phyloP scores from a whole-genome alignment of 306 rosid species.

The Mimosa bimucronata region DNA sequence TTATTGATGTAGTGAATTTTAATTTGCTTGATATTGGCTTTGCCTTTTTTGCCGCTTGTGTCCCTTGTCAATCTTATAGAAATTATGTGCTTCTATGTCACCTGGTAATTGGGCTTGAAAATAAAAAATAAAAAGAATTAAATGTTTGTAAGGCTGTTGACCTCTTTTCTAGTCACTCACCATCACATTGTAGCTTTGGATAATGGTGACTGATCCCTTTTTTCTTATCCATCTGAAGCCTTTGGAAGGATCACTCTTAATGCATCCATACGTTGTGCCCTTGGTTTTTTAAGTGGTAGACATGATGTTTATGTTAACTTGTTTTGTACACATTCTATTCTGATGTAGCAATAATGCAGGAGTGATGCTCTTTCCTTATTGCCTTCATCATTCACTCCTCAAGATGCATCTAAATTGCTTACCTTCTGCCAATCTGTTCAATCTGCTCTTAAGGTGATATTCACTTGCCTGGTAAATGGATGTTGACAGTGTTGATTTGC shows the following conservation, averaged over 20 bases:
- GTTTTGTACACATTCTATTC: constrained; percentile 25
- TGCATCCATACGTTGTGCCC: constrained; percentile 17
- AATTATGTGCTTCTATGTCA: constrained; percentile 9
- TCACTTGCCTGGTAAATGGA: constrained; percentile 33
- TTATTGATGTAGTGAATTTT: constrained; percentile 7
- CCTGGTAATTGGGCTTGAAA: constrained; percentile 11
- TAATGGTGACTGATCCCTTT: constrained; percentile 11
- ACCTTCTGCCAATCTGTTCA: constrained; percentile 82
- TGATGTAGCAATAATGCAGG: constrained; percentile 59
- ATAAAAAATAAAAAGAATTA: background rate
- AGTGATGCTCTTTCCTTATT: constrained; percentile 84
- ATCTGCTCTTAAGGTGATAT: constrained; percentile 79
- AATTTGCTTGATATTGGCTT: background rate
- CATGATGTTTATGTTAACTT: constrained; percentile 28
- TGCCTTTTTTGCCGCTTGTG: background rate
- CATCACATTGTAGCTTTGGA: constrained; percentile 25
- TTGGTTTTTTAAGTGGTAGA: constrained; percentile 11
- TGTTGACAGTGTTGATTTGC: constrained; percentile 28
- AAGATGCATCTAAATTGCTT: constrained; percentile 86
- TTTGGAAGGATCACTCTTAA: constrained; percentile 2
- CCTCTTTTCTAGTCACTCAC: constrained; percentile 19
- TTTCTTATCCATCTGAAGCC: background rate
- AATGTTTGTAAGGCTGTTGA: background rate
- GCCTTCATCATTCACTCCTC: constrained; percentile 88
- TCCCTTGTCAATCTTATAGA: background rate